Evolutionary conservation across 257 asterid genomes (phyloP).

Genomic region (Solanum megistacrolobum): DNA sequence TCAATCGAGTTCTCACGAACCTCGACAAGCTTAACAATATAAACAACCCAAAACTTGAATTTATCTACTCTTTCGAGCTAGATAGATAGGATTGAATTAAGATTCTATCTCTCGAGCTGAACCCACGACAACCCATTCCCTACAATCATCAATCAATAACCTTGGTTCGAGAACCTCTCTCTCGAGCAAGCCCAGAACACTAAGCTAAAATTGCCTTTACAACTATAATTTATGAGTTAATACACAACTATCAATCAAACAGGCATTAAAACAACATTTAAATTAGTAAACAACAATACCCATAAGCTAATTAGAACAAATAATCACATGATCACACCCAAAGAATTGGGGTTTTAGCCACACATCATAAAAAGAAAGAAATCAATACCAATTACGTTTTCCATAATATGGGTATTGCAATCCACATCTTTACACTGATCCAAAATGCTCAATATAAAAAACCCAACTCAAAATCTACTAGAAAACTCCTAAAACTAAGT

Average conservation of each 20-base stretch:
- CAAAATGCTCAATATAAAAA: no score
- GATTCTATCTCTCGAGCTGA: no score
- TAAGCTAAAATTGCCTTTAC: background rate
- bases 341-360: background rate
- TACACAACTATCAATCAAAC: background rate
- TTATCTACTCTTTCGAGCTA: background rate
- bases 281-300: background rate
- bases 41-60: background rate
- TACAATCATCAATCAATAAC: background rate
- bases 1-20: background rate
- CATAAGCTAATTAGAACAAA: no score
- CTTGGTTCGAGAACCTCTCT: background rate
- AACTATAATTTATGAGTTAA: no score
- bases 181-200: background rate
- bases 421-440: background rate
- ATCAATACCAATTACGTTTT: no score
- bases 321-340: no score
- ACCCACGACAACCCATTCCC: background rate
- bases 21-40: background rate
- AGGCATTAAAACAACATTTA: background rate
- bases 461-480: background rate
- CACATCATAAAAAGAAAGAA: background rate
- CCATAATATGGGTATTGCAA: background rate
- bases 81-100: background rate
- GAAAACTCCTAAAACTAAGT: background rate